These are phyloP conservation scores for Blastobotrys muscicola DNA, from an alignment of 805 yeast genomes.

Conservation along the genomic window DNA sequence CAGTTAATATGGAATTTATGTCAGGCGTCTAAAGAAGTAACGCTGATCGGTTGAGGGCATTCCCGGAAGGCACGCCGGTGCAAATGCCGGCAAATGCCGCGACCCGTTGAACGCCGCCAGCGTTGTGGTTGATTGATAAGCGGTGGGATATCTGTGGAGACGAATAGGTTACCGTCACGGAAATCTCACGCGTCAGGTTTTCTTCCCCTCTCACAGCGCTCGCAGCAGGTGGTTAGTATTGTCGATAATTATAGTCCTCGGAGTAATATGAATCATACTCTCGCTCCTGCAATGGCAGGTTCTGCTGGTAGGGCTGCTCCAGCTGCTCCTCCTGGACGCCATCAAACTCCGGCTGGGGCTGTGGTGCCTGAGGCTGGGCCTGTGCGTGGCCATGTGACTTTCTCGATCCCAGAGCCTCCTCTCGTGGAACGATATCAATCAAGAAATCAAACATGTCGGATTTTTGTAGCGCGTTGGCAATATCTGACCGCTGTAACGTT, in stretches of 20 bases:
- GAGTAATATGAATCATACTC: too few relatives aligned
- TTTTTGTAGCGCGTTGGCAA: conserved; percentile 89
- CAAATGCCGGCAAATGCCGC: too few relatives aligned
- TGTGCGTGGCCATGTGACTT: conserved; percentile 3
- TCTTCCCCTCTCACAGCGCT: not conserved
- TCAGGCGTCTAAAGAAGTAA: too few relatives aligned
- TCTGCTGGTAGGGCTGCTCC: conserved; percentile 6
- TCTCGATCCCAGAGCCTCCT: conserved; percentile 39
- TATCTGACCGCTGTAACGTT: conserved; percentile 87
- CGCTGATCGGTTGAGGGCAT: too few relatives aligned
- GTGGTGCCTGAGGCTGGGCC: conserved; percentile 8
- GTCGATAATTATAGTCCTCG: too few relatives aligned
- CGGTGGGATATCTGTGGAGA: too few relatives aligned
- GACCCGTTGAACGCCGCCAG: too few relatives aligned
- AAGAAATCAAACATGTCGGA: conserved; percentile 96
- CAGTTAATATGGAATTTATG: too few relatives aligned
- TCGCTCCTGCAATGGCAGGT: conserved; percentile 6
- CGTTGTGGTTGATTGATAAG: too few relatives aligned
- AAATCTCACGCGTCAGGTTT: not conserved
- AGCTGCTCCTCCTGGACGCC: conserved; percentile 13
- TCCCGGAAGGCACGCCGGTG: too few relatives aligned
- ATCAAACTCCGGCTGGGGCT: conserved; percentile 12
- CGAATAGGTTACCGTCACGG: too few relatives aligned
- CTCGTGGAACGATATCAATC: conserved; percentile 92
- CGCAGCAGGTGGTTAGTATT: too few relatives aligned